Evolutionary conservation across 2,329 filamentous ascomycete genomes (phyloP).

Genomic region (Myriosclerotinia scirpicola): DNA sequence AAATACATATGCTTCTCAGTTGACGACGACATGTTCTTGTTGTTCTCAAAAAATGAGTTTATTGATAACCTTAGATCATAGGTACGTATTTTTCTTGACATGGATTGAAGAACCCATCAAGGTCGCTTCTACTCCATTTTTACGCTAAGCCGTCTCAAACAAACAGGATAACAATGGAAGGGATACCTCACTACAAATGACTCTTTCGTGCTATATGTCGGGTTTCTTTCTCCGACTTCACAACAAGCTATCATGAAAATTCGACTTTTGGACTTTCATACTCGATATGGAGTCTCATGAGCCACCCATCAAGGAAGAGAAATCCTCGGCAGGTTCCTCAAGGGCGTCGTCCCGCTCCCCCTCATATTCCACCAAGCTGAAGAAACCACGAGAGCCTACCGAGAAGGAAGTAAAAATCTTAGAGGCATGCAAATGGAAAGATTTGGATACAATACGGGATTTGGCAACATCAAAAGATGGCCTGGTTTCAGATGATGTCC

Average conservation of each 20-base stretch:
- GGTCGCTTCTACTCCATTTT: slow-evolving; percentile 16
- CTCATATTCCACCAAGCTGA: neutral
- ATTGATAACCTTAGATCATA: slow-evolving; percentile 31
- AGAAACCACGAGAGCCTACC: slow-evolving; percentile 20
- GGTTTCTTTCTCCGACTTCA: neutral
- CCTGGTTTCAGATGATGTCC: slow-evolving; percentile 64
- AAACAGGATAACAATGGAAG: slow-evolving; percentile 2
- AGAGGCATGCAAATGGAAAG: slow-evolving; percentile 58
- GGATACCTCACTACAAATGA: neutral
- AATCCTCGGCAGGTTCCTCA: slow-evolving; percentile 17
- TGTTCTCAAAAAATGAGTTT: neutral
- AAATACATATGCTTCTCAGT: neutral
- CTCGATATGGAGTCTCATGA: slow-evolving; percentile 38
- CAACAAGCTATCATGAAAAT: slow-evolving; percentile 32
- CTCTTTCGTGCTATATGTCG: neutral
- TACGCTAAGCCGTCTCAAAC: slow-evolving; percentile 14
- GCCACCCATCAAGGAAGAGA: slow-evolving; percentile 30
- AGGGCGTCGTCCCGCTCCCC: slow-evolving; percentile 24
- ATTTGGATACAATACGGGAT: slow-evolving; percentile 55
- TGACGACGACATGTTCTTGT: neutral
- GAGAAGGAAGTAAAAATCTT: slow-evolving; percentile 51
- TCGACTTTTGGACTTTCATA: slow-evolving; percentile 32
- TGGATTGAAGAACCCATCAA: slow-evolving; percentile 21
- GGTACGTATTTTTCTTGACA: slow-evolving; percentile 24
- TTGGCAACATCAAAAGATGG: slow-evolving; percentile 66